Conservation (phyloP, 1,284 basidiomycete genomes). For the Phellinidium pouzarii region DNA sequence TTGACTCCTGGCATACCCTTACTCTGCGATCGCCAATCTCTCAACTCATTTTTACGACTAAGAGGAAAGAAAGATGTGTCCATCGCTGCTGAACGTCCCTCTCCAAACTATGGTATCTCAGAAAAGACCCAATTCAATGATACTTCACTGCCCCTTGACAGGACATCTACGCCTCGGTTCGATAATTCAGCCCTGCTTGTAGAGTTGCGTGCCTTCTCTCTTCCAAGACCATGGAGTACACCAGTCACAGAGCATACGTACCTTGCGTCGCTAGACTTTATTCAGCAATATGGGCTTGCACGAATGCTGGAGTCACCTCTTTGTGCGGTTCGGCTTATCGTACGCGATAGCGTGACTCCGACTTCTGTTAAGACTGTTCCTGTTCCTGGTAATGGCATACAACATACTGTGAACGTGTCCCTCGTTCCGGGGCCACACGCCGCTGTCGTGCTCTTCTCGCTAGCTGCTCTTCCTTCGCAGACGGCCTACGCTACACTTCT, state of each 20-base stretch:
- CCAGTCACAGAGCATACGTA: conserved; percentile 49
- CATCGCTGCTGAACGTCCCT: background rate
- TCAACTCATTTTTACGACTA: conserved; percentile 1
- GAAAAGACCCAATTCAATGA: background rate
- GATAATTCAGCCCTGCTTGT: conserved; percentile 30
- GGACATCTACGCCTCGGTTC: background rate
- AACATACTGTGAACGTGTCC: conserved; percentile 40
- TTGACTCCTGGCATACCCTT: conserved; percentile 18
- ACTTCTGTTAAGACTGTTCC: conserved; percentile 33
- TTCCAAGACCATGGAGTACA: conserved; percentile 32
- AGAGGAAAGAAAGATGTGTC: conserved; percentile 1
- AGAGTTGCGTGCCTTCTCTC: conserved; percentile 41
- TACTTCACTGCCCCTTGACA: background rate
- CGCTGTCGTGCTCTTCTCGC: conserved; percentile 47
- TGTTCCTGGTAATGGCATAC: conserved; percentile 40
- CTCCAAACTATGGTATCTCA: background rate
- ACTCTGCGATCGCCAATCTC: background rate
- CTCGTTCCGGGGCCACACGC: conserved; percentile 32
- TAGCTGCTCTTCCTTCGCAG: conserved; percentile 50
- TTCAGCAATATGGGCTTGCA: conserved; percentile 58
- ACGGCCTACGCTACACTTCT: conserved; percentile 32
- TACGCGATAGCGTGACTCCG: conserved; percentile 37
- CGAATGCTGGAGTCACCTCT: conserved; percentile 37
- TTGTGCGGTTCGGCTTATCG: conserved; percentile 49
- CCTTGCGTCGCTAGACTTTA: conserved; percentile 56